These are phyloP conservation scores for Beauveria rudraprayagi DNA, from an alignment of 2,329 filamentous ascomycete genomes.

Conservation along the genomic window DNA sequence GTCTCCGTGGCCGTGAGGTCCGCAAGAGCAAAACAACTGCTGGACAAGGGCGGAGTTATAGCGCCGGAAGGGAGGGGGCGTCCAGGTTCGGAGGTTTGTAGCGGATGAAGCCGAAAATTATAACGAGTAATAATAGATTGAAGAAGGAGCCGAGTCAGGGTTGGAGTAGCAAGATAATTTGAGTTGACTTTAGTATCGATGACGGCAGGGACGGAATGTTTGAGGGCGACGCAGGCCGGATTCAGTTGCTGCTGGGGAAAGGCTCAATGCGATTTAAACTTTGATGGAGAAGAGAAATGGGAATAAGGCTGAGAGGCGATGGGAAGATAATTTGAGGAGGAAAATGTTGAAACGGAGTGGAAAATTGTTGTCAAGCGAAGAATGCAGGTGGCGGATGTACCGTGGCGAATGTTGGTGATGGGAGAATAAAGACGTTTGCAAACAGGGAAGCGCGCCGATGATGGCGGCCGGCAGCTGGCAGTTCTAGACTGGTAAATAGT, in stretches of 20 bases:
- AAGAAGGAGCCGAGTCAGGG: neutral
- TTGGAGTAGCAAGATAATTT: neutral
- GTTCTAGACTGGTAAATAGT: neutral
- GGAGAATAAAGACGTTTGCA: neutral
- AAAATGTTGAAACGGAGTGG: neutral
- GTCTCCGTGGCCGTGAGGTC: constrained; percentile 6
- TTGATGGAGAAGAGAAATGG: neutral
- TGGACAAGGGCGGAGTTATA: neutral
- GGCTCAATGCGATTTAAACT: neutral
- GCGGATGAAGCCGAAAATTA: neutral
- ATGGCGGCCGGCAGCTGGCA: neutral
- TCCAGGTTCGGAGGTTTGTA: neutral
- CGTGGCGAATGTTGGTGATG: neutral
- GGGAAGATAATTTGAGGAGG: neutral
- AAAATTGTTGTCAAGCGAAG: neutral
- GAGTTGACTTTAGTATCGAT: neutral
- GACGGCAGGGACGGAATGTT: neutral
- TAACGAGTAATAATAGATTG: neutral
- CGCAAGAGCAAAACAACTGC: neutral
- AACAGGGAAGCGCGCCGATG: constrained; percentile 7
- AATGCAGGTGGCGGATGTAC: neutral
- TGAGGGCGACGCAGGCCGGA: neutral
- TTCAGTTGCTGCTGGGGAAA: neutral
- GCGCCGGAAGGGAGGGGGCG: neutral
- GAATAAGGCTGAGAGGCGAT: neutral